phyloP scores from a whole-genome alignment of 2,329 filamentous ascomycete species.

The Botrytis medusae region DNA sequence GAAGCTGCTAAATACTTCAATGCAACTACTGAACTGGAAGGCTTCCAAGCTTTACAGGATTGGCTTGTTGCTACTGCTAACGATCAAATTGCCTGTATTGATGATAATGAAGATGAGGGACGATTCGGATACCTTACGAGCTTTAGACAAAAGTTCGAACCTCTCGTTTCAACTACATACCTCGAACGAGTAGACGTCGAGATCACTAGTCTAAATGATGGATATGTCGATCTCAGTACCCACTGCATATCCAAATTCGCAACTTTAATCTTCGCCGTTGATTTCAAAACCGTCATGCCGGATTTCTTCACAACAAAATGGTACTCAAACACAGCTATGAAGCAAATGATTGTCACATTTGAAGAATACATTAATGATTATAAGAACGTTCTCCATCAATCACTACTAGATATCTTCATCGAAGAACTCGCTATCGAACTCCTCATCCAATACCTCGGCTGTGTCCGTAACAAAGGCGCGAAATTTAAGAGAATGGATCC shows the following conservation, averaged over 20 bases:
- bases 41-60: slow-evolving; percentile 81
- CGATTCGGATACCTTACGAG: slow-evolving; percentile 79
- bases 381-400: slow-evolving; percentile 77
- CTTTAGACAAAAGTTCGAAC: slow-evolving; percentile 81
- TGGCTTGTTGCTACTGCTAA: slow-evolving; percentile 97
- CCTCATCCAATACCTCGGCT: slow-evolving; percentile 77
- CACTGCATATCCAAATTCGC: slow-evolving; percentile 90
- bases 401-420: slow-evolving; percentile 84
- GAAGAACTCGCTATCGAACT: slow-evolving; percentile 93
- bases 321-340: slow-evolving; percentile 86
- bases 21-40: slow-evolving; percentile 56
- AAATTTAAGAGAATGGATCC: slow-evolving; percentile 86
- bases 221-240: slow-evolving; percentile 92
- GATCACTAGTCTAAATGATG: slow-evolving; percentile 74
- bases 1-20: slow-evolving; percentile 74
- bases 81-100: slow-evolving; percentile 97
- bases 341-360: slow-evolving; percentile 90
- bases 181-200: slow-evolving; percentile 72
- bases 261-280: slow-evolving; percentile 81
- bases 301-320: slow-evolving; percentile 90
- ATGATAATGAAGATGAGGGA: slow-evolving; percentile 78
- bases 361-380: slow-evolving; percentile 94
- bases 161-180: slow-evolving; percentile 78
- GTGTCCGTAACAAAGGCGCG: slow-evolving; percentile 84
- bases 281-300: slow-evolving; percentile 79